Conservation (phyloP, 345 rosid genomes). For the Punica granatum region DNA sequence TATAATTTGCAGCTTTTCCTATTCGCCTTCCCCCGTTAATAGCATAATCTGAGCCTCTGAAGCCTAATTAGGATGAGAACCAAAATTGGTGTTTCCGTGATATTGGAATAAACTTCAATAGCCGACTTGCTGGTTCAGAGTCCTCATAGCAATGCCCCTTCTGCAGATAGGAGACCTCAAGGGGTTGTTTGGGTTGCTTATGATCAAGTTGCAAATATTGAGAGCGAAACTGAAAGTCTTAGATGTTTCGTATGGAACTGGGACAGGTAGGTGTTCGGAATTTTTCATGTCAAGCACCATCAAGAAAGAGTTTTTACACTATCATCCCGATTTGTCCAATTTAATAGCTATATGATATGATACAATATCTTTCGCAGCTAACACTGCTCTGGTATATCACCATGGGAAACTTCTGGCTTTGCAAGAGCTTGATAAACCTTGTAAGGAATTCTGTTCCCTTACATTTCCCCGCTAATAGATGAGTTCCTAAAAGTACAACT, state of each 20-base stretch:
- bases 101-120: too few relatives aligned
- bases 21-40: not conserved
- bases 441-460: conserved; percentile 43
- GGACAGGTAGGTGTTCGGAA: conserved; percentile 47
- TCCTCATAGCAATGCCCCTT: not conserved
- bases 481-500: not conserved
- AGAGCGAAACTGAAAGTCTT: conserved; percentile 60
- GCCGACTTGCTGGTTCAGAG: not conserved
- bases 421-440: conserved; percentile 85
- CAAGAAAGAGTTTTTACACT: not conserved
- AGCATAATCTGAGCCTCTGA: not conserved
- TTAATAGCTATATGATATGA: not conserved
- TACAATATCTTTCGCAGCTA: conserved; percentile 42
- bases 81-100: too few relatives aligned
- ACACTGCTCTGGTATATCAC: conserved; percentile 81
- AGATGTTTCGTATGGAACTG: conserved; percentile 66
- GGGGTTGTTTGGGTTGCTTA: conserved; percentile 76
- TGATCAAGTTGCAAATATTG: conserved; percentile 52
- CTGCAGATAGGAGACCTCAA: conserved; percentile 82
- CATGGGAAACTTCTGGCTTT: conserved; percentile 86
- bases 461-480: not conserved
- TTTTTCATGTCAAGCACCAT: not conserved
- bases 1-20: too few relatives aligned
- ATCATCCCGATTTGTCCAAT: not conserved
- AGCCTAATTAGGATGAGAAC: too few relatives aligned